phyloP scores from a whole-genome alignment of 1,284 basidiomycete genomes.

The Malassezia vespertilionis region DNA sequence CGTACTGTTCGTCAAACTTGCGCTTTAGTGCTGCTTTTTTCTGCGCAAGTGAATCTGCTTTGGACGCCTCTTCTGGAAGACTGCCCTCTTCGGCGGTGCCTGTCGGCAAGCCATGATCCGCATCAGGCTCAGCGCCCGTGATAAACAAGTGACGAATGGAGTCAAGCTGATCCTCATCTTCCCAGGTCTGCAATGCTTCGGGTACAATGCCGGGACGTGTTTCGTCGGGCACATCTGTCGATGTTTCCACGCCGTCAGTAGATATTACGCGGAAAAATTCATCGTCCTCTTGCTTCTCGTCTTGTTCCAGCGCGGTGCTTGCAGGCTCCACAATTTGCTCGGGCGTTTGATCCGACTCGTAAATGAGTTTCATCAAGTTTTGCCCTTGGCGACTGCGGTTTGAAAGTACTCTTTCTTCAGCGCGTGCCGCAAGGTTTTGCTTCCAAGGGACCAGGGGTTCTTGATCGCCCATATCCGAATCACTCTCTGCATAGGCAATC shows the following conservation, averaged over 20 bases:
- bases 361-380: conserved; percentile 80
- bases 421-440: conserved; percentile 58
- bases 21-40: conserved; percentile 87
- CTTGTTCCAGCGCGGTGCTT: conserved; percentile 16
- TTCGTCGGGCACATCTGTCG: conserved; percentile 56
- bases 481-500: conserved; percentile 43
- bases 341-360: conserved; percentile 61
- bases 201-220: conserved; percentile 56
- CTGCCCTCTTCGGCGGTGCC: conserved; percentile 47
- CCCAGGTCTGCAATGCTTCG: conserved; percentile 61
- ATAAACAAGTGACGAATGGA: conserved; percentile 82
- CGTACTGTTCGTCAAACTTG: conserved; percentile 94
- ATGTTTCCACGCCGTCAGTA: conserved; percentile 15
- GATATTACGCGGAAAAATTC: conserved; percentile 58
- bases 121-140: conserved; percentile 55
- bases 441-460: conserved; percentile 60
- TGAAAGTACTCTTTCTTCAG: conserved; percentile 51
- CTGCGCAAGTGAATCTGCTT: conserved; percentile 57
- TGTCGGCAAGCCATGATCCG: conserved; percentile 36
- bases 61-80: conserved; percentile 19
- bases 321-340: conserved; percentile 57
- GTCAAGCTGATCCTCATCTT: conserved; percentile 70
- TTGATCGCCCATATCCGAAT: conserved; percentile 42
- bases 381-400: conserved; percentile 45
- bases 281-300: conserved; percentile 50